Percentiles rank a stretch among this genome's conserved stretches.
Evolutionary conservation across 2,329 filamentous ascomycete genomes (phyloP).

Genomic region (Talaromyces albobiverticillius): DNA sequence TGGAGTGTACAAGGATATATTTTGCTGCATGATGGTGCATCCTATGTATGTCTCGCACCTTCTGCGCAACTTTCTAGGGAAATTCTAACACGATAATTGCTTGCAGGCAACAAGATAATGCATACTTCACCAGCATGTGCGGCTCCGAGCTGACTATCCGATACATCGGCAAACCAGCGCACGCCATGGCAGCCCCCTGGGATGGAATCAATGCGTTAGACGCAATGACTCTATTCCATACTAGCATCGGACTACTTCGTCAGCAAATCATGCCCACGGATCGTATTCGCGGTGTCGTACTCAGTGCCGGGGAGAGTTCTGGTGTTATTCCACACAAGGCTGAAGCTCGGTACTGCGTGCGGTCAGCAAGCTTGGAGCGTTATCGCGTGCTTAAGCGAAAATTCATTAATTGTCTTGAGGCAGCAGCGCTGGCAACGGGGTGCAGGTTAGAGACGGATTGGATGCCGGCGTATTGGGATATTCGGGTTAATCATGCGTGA

Average conservation of each 20-base stretch:
- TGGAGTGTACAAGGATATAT: constrained; percentile 30
- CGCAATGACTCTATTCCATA: constrained; percentile 49
- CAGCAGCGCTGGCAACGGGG: constrained; percentile 32
- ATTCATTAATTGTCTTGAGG: constrained; percentile 33
- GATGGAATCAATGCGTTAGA: constrained; percentile 59
- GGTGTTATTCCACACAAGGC: constrained; percentile 57
- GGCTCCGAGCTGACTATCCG: constrained; percentile 31
- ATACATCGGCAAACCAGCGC: constrained; percentile 50
- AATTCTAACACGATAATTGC: not conserved
- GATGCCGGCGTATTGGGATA: not conserved
- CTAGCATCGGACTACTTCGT: constrained; percentile 49
- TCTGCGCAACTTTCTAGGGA: not conserved
- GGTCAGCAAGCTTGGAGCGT: constrained; percentile 36
- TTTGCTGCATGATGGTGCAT: constrained; percentile 34
- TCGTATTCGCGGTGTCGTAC: constrained; percentile 53
- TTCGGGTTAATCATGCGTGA: not conserved
- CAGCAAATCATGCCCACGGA: constrained; percentile 55
- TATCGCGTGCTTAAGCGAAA: not conserved
- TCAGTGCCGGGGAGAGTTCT: constrained; percentile 50
- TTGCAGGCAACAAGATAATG: not conserved
- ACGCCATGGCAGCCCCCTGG: constrained; percentile 57
- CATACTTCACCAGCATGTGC: constrained; percentile 18
- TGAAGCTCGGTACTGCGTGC: constrained; percentile 44
- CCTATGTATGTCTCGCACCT: constrained; percentile 16
- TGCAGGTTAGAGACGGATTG: constrained; percentile 18